Conservation (phyloP, 441 rosid genomes). For the Pelargonium exstipulatum region DNA sequence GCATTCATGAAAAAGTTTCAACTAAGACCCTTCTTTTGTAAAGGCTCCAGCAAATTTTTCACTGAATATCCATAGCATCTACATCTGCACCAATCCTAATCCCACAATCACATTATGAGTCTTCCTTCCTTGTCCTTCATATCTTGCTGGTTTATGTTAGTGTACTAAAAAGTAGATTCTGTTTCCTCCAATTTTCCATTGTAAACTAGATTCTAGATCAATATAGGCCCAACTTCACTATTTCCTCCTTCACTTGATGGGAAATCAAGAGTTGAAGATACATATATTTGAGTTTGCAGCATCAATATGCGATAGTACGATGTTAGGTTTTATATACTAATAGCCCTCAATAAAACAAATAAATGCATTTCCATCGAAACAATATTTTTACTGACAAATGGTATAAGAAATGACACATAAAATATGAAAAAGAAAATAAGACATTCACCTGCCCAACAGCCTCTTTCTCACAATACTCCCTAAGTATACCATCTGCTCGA, state of each 20-base stretch:
- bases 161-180: neutral
- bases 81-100: no score
- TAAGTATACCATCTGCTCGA: constrained; percentile 67
- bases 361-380: neutral
- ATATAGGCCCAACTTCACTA: neutral
- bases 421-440: neutral
- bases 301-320: no score
- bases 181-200: neutral
- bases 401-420: neutral
- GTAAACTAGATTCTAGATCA: neutral
- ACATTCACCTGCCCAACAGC: constrained; percentile 85
- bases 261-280: neutral
- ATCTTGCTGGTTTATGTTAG: no score
- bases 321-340: neutral
- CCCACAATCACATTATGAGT: no score
- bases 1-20: no score
- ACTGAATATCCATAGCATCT: no score
- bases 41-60: no score
- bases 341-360: neutral
- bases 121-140: no score
- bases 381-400: neutral
- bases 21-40: no score
- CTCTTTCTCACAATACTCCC: constrained; percentile 84
- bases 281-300: neutral
- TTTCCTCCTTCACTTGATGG: constrained; percentile 4